Evolutionary conservation across 345 rosid genomes (phyloP).

Genomic region (Salix udensis): DNA sequence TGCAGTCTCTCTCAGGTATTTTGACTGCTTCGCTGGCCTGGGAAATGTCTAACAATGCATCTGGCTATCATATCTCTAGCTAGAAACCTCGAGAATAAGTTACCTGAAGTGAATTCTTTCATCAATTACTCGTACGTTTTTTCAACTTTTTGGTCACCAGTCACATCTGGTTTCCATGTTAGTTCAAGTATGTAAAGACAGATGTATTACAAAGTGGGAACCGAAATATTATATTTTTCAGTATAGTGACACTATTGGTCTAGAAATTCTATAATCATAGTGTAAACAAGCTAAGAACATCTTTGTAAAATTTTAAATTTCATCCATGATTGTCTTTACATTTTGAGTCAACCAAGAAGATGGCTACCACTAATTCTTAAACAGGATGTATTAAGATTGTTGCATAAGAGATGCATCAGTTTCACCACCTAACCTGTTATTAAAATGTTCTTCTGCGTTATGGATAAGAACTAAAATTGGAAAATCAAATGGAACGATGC

Average conservation of each 20-base stretch:
- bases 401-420: too few species aligned
- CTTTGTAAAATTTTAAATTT: background rate
- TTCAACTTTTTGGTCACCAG: background rate
- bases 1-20: slow-evolving; percentile 47
- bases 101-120: background rate
- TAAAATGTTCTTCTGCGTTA: background rate
- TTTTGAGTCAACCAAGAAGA: too few species aligned
- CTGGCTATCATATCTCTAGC: slow-evolving; percentile 5
- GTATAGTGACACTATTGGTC: background rate
- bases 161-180: background rate
- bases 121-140: background rate
- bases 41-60: slow-evolving; percentile 30
- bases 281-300: background rate
- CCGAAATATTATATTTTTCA: background rate
- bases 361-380: too few species aligned
- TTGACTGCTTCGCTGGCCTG: slow-evolving; percentile 32
- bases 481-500: background rate
- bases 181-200: background rate
- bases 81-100: slow-evolving; percentile 4
- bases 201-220: too few species aligned
- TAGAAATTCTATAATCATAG: background rate
- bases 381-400: too few species aligned
- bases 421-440: too few species aligned
- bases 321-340: too few species aligned
- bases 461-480: background rate